Conservation (phyloP, 1,284 basidiomycete species). For the Cystobasidium slooffiae region DNA sequence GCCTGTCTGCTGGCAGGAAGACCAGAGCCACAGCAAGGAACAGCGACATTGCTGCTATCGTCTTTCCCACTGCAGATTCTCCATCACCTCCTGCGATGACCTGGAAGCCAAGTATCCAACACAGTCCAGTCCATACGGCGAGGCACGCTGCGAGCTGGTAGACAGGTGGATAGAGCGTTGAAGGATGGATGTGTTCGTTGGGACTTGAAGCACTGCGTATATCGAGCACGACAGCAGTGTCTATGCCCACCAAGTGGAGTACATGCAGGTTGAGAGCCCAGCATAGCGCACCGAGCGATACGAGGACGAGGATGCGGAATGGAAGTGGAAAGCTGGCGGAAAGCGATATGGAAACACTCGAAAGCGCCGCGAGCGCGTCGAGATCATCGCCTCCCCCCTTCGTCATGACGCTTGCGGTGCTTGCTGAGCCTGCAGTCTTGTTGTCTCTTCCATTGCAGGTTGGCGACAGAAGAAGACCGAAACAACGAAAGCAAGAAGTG, state of each 20-base stretch:
- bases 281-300: constrained; percentile 71
- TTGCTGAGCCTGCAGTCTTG: neutral
- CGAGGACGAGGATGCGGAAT: constrained; percentile 75
- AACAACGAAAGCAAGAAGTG: neutral
- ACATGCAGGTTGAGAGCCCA: constrained; percentile 89
- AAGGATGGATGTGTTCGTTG: constrained; percentile 50
- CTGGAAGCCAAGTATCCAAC: constrained; percentile 46
- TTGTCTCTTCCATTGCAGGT: constrained; percentile 1
- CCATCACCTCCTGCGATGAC: constrained; percentile 42
- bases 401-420: neutral
- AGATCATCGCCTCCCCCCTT: constrained; percentile 7
- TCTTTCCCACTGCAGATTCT: constrained; percentile 28
- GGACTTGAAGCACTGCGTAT: constrained; percentile 39
- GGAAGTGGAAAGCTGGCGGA: constrained; percentile 70
- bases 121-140: constrained; percentile 45
- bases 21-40: constrained; percentile 44
- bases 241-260: constrained; percentile 72
- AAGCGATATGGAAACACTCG: constrained; percentile 21
- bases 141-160: constrained; percentile 47
- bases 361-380: constrained; percentile 34
- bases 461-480: neutral
- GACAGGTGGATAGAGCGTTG: constrained; percentile 50
- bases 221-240: constrained; percentile 70
- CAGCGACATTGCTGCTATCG: constrained; percentile 25
- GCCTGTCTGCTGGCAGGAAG: constrained; percentile 47